phyloP scores from a whole-genome alignment of 2,329 filamentous ascomycete genomes.

The Aspergillus neotritici region DNA sequence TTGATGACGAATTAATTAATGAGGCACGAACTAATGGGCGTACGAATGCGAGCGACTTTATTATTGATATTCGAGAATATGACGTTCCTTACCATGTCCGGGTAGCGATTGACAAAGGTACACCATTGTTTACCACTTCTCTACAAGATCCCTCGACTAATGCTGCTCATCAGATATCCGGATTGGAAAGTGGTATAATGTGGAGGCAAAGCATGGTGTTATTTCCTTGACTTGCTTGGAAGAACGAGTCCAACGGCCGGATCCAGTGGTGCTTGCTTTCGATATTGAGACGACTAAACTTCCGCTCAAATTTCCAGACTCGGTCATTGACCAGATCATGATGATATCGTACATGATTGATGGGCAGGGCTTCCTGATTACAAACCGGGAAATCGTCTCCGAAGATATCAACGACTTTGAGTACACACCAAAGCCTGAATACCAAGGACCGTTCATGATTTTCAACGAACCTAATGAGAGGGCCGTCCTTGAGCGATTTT shows the following conservation, averaged over 20 bases:
- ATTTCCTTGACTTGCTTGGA: conserved; percentile 80
- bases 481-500: conserved; percentile 80
- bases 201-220: conserved; percentile 87
- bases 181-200: conserved; percentile 93
- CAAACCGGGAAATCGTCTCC: conserved; percentile 93
- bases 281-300: conserved; percentile 98
- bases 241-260: conserved; percentile 80
- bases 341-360: conserved; percentile 99
- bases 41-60: conserved; percentile 89
- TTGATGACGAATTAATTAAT: conserved; percentile 82
- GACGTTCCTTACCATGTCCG: conserved; percentile 98
- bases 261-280: conserved; percentile 97
- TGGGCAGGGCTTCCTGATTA: conserved; percentile 94
- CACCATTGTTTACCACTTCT: conserved; percentile 12
- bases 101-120: conserved; percentile 91
- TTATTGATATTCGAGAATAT: conserved; percentile 98
- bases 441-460: conserved; percentile 90
- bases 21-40: conserved; percentile 73
- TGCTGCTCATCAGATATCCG: conserved; percentile 63
- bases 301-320: conserved; percentile 93
- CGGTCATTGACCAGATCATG: conserved; percentile 94
- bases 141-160: conserved; percentile 7
- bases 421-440: conserved; percentile 95
- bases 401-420: conserved; percentile 98
- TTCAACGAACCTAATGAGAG: conserved; percentile 98